Evolutionary conservation across 1,284 basidiomycete species (phyloP).

Genomic region (Leccinum fallax): DNA sequence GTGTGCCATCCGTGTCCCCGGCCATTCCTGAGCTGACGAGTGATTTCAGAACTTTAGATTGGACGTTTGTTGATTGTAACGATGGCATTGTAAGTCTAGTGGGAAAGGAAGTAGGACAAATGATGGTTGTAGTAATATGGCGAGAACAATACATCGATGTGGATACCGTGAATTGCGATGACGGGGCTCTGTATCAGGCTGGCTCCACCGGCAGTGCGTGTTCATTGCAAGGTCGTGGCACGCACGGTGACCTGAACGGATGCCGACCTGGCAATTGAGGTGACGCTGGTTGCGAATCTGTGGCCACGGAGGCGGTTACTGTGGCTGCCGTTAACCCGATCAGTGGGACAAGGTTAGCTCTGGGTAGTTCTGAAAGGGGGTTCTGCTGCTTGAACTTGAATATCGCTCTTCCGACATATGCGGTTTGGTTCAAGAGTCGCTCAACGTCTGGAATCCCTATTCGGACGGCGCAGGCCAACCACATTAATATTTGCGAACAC

Average conservation of each 20-base stretch:
- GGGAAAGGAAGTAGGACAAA: slow-evolving; percentile 8
- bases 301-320: slow-evolving; percentile 1
- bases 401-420: slow-evolving; percentile 21
- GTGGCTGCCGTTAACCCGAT: slow-evolving; percentile 18
- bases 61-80: neutral
- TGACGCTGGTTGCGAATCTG: slow-evolving; percentile 8
- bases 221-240: neutral
- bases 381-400: slow-evolving; percentile 6
- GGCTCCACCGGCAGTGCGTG: neutral
- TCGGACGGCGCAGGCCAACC: slow-evolving; percentile 23
- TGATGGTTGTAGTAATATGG: slow-evolving; percentile 15
- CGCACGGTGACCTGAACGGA: slow-evolving; percentile 21
- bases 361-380: slow-evolving; percentile 19
- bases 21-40: slow-evolving; percentile 10
- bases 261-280: slow-evolving; percentile 14
- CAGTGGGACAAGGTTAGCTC: slow-evolving; percentile 39
- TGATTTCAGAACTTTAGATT: slow-evolving; percentile 25
- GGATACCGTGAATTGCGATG: slow-evolving; percentile 14
- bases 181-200: neutral
- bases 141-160: slow-evolving; percentile 2
- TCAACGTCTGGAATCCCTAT: slow-evolving; percentile 9
- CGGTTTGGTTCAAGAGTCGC: slow-evolving; percentile 7
- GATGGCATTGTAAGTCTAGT: neutral
- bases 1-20: slow-evolving; percentile 45
- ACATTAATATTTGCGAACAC: slow-evolving; percentile 6